Conservation (phyloP, 495 filamentous ascomycete genomes). For the Xylaria telfairii region DNA sequence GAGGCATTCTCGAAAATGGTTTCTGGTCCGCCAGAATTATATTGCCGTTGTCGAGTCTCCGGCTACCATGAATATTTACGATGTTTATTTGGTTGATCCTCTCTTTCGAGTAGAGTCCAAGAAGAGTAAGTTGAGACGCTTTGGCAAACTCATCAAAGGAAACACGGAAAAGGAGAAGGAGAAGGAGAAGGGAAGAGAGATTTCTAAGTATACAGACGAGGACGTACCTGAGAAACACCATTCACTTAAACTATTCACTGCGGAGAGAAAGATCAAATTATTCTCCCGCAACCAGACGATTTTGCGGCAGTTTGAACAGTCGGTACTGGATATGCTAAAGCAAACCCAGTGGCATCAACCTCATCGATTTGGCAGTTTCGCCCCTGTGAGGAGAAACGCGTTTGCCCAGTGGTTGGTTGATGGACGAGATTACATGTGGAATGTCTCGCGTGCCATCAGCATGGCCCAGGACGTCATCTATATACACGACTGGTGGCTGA, state of each 20-base stretch:
- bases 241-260: conserved; percentile 80
- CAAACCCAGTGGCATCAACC: conserved; percentile 79
- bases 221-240: conserved; percentile 73
- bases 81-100: conserved; percentile 93
- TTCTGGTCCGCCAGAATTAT: conserved; percentile 95
- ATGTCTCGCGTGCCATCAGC: conserved; percentile 93
- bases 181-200: conserved; percentile 39
- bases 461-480: conserved; percentile 99
- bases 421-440: conserved; percentile 98
- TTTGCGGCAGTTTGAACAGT: conserved; percentile 90
- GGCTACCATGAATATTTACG: conserved; percentile 98
- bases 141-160: conserved; percentile 63
- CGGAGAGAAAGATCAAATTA: conserved; percentile 88
- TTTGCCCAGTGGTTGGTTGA: conserved; percentile 98
- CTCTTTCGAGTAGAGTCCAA: conserved; percentile 80
- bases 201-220: conserved; percentile 58
- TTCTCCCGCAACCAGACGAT: conserved; percentile 89
- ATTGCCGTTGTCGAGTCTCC: conserved; percentile 97
- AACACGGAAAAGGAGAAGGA: conserved; percentile 37
- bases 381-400: conserved; percentile 82
- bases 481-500: conserved; percentile 99
- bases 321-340: conserved; percentile 81
- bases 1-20: conserved; percentile 93
- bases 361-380: conserved; percentile 93
- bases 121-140: conserved; percentile 70